phyloP scores from a whole-genome alignment of 306 rosid genomes.

The Arachis hypogaea region DNA sequence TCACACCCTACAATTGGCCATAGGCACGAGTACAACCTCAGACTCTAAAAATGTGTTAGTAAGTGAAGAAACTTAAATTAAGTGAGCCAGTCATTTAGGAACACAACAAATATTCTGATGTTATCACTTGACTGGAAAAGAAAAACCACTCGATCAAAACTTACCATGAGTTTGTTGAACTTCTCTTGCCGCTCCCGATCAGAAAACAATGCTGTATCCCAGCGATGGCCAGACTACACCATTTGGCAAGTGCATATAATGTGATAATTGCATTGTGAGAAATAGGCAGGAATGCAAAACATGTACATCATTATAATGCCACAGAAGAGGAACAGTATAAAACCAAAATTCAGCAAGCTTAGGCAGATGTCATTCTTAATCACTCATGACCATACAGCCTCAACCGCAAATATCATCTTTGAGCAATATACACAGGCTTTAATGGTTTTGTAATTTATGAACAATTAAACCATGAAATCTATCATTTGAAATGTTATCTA shows the following conservation, averaged over 20 bases:
- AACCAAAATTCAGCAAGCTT: constrained; percentile 1
- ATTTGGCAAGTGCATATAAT: constrained; percentile 35
- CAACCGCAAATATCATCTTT: constrained; percentile 11
- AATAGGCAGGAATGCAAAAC: constrained; percentile 31
- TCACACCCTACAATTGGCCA: constrained; percentile 99
- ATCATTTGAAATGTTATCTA: neutral
- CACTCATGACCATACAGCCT: neutral
- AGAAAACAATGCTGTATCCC: constrained; percentile 74
- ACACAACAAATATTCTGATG: constrained; percentile 29
- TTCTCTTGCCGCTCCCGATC: constrained; percentile 96
- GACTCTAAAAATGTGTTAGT: constrained; percentile 99
- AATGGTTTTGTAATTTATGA: no score
- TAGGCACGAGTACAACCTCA: constrained; percentile 98
- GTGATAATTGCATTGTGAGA: constrained; percentile 37
- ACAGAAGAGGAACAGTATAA: constrained; percentile 17
- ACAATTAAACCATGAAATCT: no score
- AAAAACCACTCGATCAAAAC: constrained; percentile 30
- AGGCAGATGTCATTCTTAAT: constrained; percentile 16
- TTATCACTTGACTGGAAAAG: constrained; percentile 24
- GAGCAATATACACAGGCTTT: neutral
- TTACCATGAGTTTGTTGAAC: constrained; percentile 99
- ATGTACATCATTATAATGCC: neutral
- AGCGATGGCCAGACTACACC: constrained; percentile 75
- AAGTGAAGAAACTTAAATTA: constrained; percentile 55
- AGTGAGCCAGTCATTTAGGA: constrained; percentile 54